These are phyloP conservation scores for Venturia effusa DNA, from an alignment of 2,329 filamentous ascomycete genomes.

Conservation along the genomic window DNA sequence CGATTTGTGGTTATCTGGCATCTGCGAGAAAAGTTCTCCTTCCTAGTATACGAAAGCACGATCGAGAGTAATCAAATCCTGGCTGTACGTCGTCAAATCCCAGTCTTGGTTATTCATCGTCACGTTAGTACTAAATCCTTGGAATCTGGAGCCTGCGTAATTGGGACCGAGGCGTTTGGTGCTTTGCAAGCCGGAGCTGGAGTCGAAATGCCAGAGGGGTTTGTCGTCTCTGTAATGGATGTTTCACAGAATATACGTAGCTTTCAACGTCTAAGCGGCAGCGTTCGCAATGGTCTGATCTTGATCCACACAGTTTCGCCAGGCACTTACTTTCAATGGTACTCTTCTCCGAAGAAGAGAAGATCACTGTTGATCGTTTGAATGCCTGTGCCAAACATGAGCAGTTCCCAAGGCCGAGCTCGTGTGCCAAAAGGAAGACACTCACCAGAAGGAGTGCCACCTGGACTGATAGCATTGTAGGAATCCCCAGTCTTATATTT, in stretches of 20 bases:
- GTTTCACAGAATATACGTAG: not conserved
- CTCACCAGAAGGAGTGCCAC: slow-evolving; percentile 11
- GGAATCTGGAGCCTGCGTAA: not conserved
- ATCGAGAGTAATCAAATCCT: too few relatives aligned
- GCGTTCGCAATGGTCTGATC: slow-evolving; percentile 20
- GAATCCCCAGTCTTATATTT: slow-evolving; percentile 8
- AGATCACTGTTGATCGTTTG: slow-evolving; percentile 21
- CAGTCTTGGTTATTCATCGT: not conserved
- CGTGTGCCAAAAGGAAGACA: slow-evolving; percentile 13
- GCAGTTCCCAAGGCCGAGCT: slow-evolving; percentile 16
- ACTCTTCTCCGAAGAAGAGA: slow-evolving; percentile 20
- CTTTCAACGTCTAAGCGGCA: slow-evolving; percentile 11
- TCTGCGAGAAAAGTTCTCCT: too few relatives aligned
- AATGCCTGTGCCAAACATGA: slow-evolving; percentile 16
- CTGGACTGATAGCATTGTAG: slow-evolving; percentile 4
- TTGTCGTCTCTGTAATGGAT: slow-evolving; percentile 48
- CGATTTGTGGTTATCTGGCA: too few relatives aligned
- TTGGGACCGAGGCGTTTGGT: not conserved
- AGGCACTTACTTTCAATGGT: slow-evolving; percentile 20
- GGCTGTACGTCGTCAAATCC: too few relatives aligned
- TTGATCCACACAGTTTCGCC: slow-evolving; percentile 20
- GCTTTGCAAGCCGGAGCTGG: not conserved
- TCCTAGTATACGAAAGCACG: too few relatives aligned
- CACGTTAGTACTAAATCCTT: not conserved
- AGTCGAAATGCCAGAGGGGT: not conserved